A percentile compares a stretch with the other conserved stretches of the same genome.
Evolutionary conservation across 352 stramenopile species (phyloP).

Genomic region (Pythium utonaiense): DNA sequence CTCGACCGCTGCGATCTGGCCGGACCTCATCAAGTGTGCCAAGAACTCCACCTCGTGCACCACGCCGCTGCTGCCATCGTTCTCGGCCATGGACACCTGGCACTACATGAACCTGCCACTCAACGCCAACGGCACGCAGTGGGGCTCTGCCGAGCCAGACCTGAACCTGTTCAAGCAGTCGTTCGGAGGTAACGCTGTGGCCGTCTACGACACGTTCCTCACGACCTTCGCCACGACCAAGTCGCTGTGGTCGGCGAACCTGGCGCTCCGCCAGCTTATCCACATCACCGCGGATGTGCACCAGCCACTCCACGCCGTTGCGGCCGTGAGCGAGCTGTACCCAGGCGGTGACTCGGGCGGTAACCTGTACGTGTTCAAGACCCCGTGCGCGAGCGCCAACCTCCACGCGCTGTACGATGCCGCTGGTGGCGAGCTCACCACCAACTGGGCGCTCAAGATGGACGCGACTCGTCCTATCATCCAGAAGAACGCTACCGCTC

Average conservation of each 20-base stretch:
- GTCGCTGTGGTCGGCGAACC: conserved; percentile 59
- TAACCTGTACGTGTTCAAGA: conserved; percentile 54
- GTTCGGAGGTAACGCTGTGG: conserved; percentile 41
- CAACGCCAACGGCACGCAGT: conserved; percentile 47
- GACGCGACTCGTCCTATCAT: conserved; percentile 15
- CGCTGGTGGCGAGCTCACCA: conserved; percentile 46
- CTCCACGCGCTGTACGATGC: conserved; percentile 63
- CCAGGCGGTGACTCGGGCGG: conserved; percentile 51
- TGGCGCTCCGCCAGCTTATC: conserved; percentile 63
- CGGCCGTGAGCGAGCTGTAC: conserved; percentile 39
- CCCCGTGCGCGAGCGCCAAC: conserved; percentile 51
- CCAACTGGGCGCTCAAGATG: conserved; percentile 45
- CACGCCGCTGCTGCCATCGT: conserved; percentile 28
- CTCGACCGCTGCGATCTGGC: conserved; percentile 26
- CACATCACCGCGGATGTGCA: conserved; percentile 66
- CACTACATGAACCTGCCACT: conserved; percentile 64
- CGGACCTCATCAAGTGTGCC: conserved; percentile 28
- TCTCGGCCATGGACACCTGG: conserved; percentile 49
- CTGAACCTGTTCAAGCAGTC: conserved; percentile 50
- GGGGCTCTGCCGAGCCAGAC: conserved; percentile 33
- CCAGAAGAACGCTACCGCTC: conserved; percentile 38
- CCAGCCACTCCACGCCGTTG: conserved; percentile 55
- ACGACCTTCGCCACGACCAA: conserved; percentile 56
- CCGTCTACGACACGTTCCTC: conserved; percentile 44
- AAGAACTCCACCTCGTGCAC: conserved; percentile 12